Conservation (phyloP, 163 green algal species). For the Scenedesmus sp. region DNA sequence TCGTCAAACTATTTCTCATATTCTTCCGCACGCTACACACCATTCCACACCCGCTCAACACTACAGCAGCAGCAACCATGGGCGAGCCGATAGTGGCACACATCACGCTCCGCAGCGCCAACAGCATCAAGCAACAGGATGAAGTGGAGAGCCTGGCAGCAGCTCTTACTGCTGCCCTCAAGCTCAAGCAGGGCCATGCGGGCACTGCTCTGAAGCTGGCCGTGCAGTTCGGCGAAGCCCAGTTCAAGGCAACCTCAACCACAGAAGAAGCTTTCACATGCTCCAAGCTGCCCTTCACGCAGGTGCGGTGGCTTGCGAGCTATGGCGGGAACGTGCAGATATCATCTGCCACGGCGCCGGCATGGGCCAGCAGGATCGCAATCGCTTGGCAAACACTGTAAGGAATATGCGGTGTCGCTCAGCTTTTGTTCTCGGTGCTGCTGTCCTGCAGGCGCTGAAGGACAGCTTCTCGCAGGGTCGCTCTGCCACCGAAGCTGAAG, state of each 20-base stretch:
- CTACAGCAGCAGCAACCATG: background rate
- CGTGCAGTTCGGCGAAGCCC: background rate
- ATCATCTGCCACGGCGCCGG: background rate
- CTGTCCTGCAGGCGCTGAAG: background rate
- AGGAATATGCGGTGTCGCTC: background rate
- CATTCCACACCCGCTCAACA: no score
- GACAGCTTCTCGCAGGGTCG: background rate
- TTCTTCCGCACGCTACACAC: no score
- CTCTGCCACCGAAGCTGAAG: background rate
- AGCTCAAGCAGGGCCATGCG: background rate
- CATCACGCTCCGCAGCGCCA: background rate
- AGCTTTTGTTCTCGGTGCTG: background rate
- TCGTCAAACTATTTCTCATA: background rate
- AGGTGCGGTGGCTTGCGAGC: background rate
- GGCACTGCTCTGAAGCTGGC: background rate
- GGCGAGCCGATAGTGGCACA: background rate
- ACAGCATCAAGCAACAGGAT: background rate
- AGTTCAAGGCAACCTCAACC: background rate
- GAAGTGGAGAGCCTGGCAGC: background rate
- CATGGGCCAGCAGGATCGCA: background rate
- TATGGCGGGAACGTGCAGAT: background rate
- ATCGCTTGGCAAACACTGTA: background rate
- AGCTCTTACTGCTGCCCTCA: background rate
- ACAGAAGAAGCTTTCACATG: background rate
- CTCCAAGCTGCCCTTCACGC: background rate